Base-by-base conservation (phyloP, 2,329 filamentous ascomycete genomes). In the Huntiella savannae region DNA sequence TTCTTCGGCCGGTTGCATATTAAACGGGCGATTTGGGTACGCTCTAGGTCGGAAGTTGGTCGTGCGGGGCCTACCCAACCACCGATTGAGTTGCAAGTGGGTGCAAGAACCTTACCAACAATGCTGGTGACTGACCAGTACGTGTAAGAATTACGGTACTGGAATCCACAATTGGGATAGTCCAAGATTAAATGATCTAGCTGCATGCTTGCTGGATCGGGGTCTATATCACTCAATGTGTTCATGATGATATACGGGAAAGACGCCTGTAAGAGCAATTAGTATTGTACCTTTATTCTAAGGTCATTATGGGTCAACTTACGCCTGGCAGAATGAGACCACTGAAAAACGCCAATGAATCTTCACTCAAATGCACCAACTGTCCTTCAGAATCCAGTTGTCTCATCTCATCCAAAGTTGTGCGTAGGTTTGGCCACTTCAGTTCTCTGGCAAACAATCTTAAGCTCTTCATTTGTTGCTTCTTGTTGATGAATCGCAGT, bases 191-290 rank as follows among this genome's bases (percentile, higher is more conserved):
- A 68, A 33, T 79, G 67, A 8, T 76, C 75, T 12, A 85, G 69
- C 5, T 75, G 65, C 51, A 79, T 73, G 4, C 73, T 75, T 3
- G 75, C 75, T 3, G 69, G 69, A 56, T 82, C 79, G 2, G 75
- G 75, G 54, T 85, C 80, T 53, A 82, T 73, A 57, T 85, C 81
- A 52, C 85, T 76, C 38, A 86, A 66, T 3, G 79, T 73, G 57
- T 84, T 85, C 78, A 86, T 85, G 40, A 83, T 75, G 34, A 84
- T 69, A 61, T 81, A 86, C 2, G 80, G 78, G 40, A 82, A 73
- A 0, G 73, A 76, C 3, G 68, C 62, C 68, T 71, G 49, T 35
- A 17, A n/a, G 4, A 41, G 13, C 6, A 8, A 43, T 52, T 37
- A 53, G 45, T 40, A 38, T 28, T 5, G 3, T 4, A 28, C 7